Evolutionary conservation across 1,139 yeast genomes (phyloP).

Genomic region (Sugiyamaella neomexicana): DNA sequence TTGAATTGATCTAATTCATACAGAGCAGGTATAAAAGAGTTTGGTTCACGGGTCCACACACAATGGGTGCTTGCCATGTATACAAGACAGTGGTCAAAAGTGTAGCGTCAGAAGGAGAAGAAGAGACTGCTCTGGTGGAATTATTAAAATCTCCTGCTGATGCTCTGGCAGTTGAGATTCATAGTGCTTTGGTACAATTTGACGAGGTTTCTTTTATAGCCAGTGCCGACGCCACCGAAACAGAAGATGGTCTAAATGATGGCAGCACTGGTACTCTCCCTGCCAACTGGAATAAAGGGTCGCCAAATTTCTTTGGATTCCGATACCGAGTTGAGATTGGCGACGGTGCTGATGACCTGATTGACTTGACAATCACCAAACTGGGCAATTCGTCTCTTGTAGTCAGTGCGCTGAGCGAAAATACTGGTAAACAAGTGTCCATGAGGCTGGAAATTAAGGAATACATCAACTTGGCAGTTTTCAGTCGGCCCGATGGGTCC

Average conservation of each 20-base stretch:
- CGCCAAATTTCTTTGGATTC: constrained; percentile 31
- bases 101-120: constrained; percentile 22
- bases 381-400: constrained; percentile 21
- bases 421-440: constrained; percentile 22
- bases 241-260: not conserved
- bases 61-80: constrained; percentile 31
- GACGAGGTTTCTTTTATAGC: constrained; percentile 17
- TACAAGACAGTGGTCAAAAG: constrained; percentile 28
- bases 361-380: constrained; percentile 26
- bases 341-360: constrained; percentile 6
- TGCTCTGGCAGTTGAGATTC: constrained; percentile 31
- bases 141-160: constrained; percentile 26
- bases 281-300: constrained; percentile 27
- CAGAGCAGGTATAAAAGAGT: no score
- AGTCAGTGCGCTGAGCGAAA: constrained; percentile 23
- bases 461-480: constrained; percentile 26
- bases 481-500: constrained; percentile 31
- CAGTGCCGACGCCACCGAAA: constrained; percentile 1
- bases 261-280: constrained; percentile 16
- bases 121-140: constrained; percentile 25
- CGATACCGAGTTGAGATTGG: constrained; percentile 15
- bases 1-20: not conserved
- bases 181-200: constrained; percentile 21
- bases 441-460: constrained; percentile 21
- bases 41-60: not conserved